Base-by-base conservation (phyloP, 768 basidiomycete genomes). In the Agrocybe chaxingu region DNA sequence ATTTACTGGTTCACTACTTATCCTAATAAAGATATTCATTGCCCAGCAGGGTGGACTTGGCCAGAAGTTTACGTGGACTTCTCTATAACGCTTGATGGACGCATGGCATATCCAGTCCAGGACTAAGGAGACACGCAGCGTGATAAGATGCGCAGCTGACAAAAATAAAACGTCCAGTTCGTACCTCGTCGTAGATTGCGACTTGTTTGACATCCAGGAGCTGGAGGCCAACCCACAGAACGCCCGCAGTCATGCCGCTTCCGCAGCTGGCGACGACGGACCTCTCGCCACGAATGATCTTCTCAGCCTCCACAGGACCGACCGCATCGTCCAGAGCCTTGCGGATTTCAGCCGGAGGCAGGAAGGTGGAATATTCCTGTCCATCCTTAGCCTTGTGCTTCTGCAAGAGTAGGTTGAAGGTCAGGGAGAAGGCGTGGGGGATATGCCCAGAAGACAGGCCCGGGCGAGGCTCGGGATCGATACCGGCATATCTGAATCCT, bases 231-330 rank as follows among this genome's bases (percentile, higher is more conserved):
- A 98, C 75, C 95, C 97, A 98, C 5, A 98, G 75, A 10, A 98
- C 75, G 3, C 81, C 91, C 8, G 96, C 96, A n/a, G 95, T 97
- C 96, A 99, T 98, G 39, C 96, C 96, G 62, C 92, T 96, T 45
- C 96, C 96, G 70, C 96, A 99, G 51, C 78, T 87, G 9, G 88
- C 82, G 4, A 85, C 78, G 30, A 95, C 80, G 16, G 73, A 63
- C 45, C 78, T 73, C 53, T 82, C 68, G 12, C 89, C 89, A 8
- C 73, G 65, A 40, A 87, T 68, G 8, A 95, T 72, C 37, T 74
- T 63, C n/a, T 80, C 67, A 29, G 79, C 74, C 51, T 76, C 66
- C 47, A 80, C 76, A 35, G 66, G 58, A 31, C 92, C 89, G 31
- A 97, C 67, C 12, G 80, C 76, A n/a, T 78, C 67, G 34, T 77